Evolutionary conservation across 2,329 filamentous ascomycete species (phyloP), one percentile per base, ranked within the genome.

Genomic region (Pseudocercospora fuligena): DNA sequence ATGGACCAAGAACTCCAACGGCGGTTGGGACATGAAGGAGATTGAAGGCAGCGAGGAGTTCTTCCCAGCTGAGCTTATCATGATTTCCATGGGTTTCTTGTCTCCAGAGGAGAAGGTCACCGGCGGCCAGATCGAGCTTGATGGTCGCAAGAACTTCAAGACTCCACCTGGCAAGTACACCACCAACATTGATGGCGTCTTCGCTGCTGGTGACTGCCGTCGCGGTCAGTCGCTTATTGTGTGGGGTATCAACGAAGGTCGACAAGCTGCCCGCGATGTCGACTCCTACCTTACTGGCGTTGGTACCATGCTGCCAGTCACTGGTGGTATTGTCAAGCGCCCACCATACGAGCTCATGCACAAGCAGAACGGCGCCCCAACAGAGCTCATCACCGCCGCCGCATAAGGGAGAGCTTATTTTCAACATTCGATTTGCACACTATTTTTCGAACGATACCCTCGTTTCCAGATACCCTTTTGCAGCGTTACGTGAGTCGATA

Each of bases 21-120:
- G 94, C 72, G 94, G 94, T 53, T 98, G 94, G 94, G 94, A 97
- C 81, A 97, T 98, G 93, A 97, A 97, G 87, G 94, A 97, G 80
- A 86, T 97, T 33, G 94, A 97, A 72, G 93, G 92, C 43, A 94
- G 91, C 68, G 92, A 97, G 83, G 89, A 97, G 78, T 96, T 96
- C 86, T 97, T 97, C 90, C 93, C 93, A 43, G 94, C 94, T 29
- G 94, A 98, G 77, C 88, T 98, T 47, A 94, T 98, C 53, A 88
- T 97, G 53, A 85, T 98, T 58, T 97, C 94, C 60, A 97, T 98
- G 94, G 94, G 94, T 78, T 98, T 98, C 90, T 83, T 97, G 70
- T 94, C 94, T 9, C 94, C 94, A 6, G 94, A 98, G 82, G 92
- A 92, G 73, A 91, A 92, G 71, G 89, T 97, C 46, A 86, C 97